Percentiles rank a stretch among this genome's conserved stretches.
Evolutionary conservation across 768 basidiomycete genomes (phyloP).

Genomic region (Chlorophyllum brunneum): DNA sequence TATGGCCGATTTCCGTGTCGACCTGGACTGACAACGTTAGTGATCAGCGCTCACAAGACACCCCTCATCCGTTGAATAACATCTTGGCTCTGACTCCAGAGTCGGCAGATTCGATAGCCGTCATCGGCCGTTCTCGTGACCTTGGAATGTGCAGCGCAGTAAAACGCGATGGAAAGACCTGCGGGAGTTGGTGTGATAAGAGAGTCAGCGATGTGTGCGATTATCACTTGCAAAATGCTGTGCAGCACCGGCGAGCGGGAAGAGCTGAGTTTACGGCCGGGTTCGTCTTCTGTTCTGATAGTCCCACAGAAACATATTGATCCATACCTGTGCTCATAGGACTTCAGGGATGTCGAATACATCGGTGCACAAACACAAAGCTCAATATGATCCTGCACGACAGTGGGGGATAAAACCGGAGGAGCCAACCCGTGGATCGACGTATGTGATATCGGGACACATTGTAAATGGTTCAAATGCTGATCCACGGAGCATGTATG

Average conservation of each 20-base stretch:
- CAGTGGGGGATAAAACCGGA: slow-evolving; percentile 74
- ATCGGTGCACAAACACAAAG: slow-evolving; percentile 46
- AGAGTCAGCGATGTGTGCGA: slow-evolving; percentile 86
- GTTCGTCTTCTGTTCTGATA: slow-evolving; percentile 38
- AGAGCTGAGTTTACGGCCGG: slow-evolving; percentile 85
- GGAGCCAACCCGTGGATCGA: slow-evolving; percentile 39
- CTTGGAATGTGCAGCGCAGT: slow-evolving; percentile 79
- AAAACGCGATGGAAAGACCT: slow-evolving; percentile 76
- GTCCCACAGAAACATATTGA: not conserved
- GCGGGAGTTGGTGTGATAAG: slow-evolving; percentile 90
- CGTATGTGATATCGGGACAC: slow-evolving; percentile 82
- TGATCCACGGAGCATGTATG: slow-evolving; percentile 42
- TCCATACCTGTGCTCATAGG: slow-evolving; percentile 34
- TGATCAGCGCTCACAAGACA: slow-evolving; percentile 41
- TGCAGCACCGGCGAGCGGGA: slow-evolving; percentile 67
- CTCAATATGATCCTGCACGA: slow-evolving; percentile 61
- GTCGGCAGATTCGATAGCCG: slow-evolving; percentile 72
- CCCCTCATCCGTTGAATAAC: slow-evolving; percentile 75
- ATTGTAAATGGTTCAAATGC: slow-evolving; percentile 49
- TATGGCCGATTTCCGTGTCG: not conserved
- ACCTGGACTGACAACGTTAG: slow-evolving; percentile 1
- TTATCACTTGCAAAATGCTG: slow-evolving; percentile 82
- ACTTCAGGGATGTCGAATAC: slow-evolving; percentile 68
- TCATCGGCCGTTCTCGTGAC: slow-evolving; percentile 84
- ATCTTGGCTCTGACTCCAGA: slow-evolving; percentile 87